Evolutionary conservation across 805 yeast species (phyloP).

Genomic region (Metahyphopichia silvanorum): DNA sequence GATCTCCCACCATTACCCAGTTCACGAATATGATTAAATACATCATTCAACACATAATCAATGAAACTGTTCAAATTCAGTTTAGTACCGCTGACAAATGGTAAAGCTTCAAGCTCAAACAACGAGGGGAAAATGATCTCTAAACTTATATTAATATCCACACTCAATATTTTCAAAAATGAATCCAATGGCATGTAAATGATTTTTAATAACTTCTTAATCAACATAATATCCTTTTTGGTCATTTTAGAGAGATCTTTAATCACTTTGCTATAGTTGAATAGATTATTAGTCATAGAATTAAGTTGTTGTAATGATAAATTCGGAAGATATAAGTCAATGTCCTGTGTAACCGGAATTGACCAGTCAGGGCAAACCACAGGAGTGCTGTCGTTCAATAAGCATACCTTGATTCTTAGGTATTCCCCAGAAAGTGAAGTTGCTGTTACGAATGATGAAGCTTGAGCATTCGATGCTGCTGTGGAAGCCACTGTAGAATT

Average conservation of each 20-base stretch:
- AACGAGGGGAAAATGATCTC: conserved; percentile 76
- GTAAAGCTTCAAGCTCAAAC: conserved; percentile 34
- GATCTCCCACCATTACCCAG: conserved; percentile 47
- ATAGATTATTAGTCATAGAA: conserved; percentile 35
- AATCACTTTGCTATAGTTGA: conserved; percentile 38
- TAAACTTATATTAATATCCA: conserved; percentile 62
- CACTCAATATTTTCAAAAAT: conserved; percentile 54
- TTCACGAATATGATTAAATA: conserved; percentile 73
- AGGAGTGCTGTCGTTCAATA: conserved; percentile 81
- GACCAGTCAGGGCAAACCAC: conserved; percentile 72
- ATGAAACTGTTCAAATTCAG: conserved; percentile 68
- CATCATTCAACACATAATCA: conserved; percentile 65
- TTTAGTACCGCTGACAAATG: conserved; percentile 40
- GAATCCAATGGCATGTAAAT: conserved; percentile 59
- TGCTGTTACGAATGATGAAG: conserved; percentile 78
- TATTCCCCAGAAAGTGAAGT: conserved; percentile 86
- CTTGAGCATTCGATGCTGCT: conserved; percentile 11
- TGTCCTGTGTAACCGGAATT: conserved; percentile 46
- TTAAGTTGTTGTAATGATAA: conserved; percentile 47
- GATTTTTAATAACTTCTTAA: conserved; percentile 43
- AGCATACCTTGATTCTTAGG: conserved; percentile 62
- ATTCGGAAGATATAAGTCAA: conserved; percentile 60
- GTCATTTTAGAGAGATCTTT: conserved; percentile 37
- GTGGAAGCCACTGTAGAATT: conserved; percentile 11
- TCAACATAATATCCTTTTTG: conserved; percentile 30